These are phyloP conservation scores for Ceratobasidium sp. DNA, from an alignment of 1,284 basidiomycete species.

Conservation along the genomic window DNA sequence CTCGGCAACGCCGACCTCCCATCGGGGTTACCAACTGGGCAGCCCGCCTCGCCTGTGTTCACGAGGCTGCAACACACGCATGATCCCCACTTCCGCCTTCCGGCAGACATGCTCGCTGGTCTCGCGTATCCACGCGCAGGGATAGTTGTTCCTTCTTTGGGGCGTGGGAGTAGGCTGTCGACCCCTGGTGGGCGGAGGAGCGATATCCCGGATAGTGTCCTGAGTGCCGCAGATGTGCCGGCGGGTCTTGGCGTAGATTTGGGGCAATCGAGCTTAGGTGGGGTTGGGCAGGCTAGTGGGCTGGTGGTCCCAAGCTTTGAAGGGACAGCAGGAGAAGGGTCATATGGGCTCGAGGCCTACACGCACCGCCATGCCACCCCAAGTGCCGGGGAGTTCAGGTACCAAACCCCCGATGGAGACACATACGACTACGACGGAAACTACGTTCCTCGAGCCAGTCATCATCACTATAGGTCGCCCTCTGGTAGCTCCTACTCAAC, in stretches of 20 bases:
- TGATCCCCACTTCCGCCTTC: constrained; percentile 33
- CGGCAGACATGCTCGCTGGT: constrained; percentile 17
- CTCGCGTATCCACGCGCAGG: constrained; percentile 31
- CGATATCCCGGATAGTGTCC: background rate
- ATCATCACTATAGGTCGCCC: background rate
- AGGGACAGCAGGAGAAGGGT: background rate
- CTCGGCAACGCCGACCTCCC: background rate
- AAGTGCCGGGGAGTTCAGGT: constrained; percentile 5
- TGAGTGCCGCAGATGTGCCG: background rate
- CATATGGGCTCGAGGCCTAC: constrained; percentile 2
- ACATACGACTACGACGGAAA: constrained; percentile 11
- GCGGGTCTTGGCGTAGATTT: background rate
- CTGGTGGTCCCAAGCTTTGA: background rate
- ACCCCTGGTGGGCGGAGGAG: background rate
- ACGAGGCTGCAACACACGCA: constrained; percentile 27
- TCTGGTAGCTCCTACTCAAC: constrained; percentile 13
- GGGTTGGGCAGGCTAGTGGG: background rate
- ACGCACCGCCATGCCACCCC: background rate
- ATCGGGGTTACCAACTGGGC: constrained; percentile 10
- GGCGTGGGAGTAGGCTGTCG: constrained; percentile 12
- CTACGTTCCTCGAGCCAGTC: constrained; percentile 1
- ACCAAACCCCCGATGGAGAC: background rate
- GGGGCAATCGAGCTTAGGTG: background rate
- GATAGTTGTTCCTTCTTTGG: constrained; percentile 25
- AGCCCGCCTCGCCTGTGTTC: constrained; percentile 34